These are phyloP conservation scores for Kalanchoe fedtschenkoi DNA, from an alignment of 164 flowering plant species.

Conservation along the genomic window DNA sequence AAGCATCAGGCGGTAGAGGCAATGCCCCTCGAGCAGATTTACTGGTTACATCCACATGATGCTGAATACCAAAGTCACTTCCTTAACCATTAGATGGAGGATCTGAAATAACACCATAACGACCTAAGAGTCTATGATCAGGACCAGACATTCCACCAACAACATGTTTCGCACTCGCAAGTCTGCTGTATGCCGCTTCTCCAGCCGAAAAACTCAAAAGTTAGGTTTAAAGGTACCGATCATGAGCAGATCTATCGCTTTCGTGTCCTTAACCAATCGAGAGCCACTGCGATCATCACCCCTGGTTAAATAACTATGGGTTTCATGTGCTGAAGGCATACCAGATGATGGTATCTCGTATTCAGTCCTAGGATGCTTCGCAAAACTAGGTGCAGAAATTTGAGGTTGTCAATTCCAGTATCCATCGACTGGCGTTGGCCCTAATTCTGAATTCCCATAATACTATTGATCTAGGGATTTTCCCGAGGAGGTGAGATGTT, in stretches of 20 bases:
- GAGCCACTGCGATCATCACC: conserved; percentile 36
- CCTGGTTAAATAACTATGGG: conserved; percentile 31
- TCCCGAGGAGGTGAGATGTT: no score
- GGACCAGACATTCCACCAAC: conserved; percentile 24
- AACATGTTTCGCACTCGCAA: conserved; percentile 25
- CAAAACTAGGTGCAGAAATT: conserved; percentile 16
- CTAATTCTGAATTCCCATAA: no score
- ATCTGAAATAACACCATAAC: conserved; percentile 27
- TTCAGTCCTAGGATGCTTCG: conserved; percentile 40
- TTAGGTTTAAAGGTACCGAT: conserved; percentile 52
- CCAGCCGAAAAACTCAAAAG: conserved; percentile 30
- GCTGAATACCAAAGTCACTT: conserved; percentile 22
- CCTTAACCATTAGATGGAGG: conserved; percentile 31
- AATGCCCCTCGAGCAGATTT: conserved; percentile 40
- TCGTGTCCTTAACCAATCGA: conserved; percentile 32
- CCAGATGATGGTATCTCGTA: conserved; percentile 28
- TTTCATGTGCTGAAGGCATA: conserved; percentile 29
- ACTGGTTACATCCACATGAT: conserved; percentile 20
- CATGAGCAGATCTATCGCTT: conserved; percentile 58
- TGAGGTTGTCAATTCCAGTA: conserved; percentile 35
- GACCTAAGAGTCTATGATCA: conserved; percentile 27
- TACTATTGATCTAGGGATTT: no score
- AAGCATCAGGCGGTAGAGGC: conserved; percentile 72
- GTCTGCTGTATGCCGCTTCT: conserved; percentile 26
- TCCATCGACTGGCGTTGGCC: conserved; percentile 19